phyloP scores from a whole-genome alignment of 164 flowering plant genomes.

The Cinnamomum chago region DNA sequence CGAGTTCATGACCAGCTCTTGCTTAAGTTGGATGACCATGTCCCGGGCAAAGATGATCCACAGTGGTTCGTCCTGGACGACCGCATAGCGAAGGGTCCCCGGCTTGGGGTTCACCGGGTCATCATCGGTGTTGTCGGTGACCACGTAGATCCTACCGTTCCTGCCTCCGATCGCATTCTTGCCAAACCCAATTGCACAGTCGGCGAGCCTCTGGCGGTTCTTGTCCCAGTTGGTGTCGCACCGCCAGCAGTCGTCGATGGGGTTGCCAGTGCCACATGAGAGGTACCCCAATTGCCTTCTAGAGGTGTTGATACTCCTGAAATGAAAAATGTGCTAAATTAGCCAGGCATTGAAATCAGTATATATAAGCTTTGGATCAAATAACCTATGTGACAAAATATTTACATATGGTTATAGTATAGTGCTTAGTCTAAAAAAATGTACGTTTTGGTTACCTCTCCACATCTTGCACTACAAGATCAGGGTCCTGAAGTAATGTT shows the following conservation, averaged over 20 bases:
- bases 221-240: conserved; percentile 62
- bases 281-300: conserved; percentile 51
- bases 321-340: conserved; percentile 3
- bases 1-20: conserved; percentile 69
- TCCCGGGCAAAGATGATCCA: conserved; percentile 70
- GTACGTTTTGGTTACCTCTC: conserved; percentile 37
- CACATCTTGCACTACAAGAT: conserved; percentile 47
- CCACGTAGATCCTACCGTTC: conserved; percentile 59
- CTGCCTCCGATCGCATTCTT: conserved; percentile 68
- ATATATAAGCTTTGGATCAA: too few species aligned
- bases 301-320: conserved; percentile 51
- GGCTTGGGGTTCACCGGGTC: conserved; percentile 66
- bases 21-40: conserved; percentile 64
- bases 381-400: too few species aligned
- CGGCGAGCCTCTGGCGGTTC: conserved; percentile 60
- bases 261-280: conserved; percentile 66
- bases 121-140: conserved; percentile 46
- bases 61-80: conserved; percentile 53
- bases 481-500: conserved; percentile 41
- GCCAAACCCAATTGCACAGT: conserved; percentile 80
- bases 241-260: conserved; percentile 88
- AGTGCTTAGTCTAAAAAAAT: too few species aligned
- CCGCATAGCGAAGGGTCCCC: conserved; percentile 57
- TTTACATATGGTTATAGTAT: too few species aligned
- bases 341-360: too few species aligned